Base-by-base conservation (phyloP, 202 grass and related monocot species). In the Elaeis oleifera region DNA sequence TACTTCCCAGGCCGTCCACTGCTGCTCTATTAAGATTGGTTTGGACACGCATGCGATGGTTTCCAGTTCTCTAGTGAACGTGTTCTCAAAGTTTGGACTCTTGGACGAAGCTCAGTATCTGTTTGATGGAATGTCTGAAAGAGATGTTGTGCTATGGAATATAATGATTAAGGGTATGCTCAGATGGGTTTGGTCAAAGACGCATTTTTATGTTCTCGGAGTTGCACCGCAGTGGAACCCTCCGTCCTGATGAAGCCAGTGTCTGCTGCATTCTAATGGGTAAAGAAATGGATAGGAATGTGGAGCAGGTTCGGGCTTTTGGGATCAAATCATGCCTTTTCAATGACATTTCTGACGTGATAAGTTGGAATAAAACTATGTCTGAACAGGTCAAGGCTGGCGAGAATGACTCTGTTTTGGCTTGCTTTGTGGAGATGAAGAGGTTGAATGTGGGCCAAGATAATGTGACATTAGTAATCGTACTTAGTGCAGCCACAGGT, bases 61-160 rank as follows among this genome's bases (percentile, higher is more conserved):
- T 23, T 73, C 70, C 13, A 73, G 70, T 54, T 59, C 70, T 54
- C 51, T 73, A 25, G 59, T 63, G 6, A 73, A 55, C 39, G 50
- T 73, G 13, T 73, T 63, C 18, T 63, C 70, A 3, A 73, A 63
- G 26, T 63, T 63, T 18, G 70, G 70, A 9, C 31, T 73, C 44
- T 63, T 73, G 23, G 25, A 54, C 17, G 50, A 73, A 6, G 70
- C 59, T 36, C 58, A 8, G 18, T 44, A 23, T 63, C 50, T 73
- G 17, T 73, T 73, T 31, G 49, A 73, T 63, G 27, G 20, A 55
- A 73, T 73, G 70, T 16, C 26, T 36, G 70, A 63, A 27, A 60
- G 59, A 21, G 70, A 73, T 48, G 59, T 73, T 8, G 70, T 73
- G 25, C 18, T 73, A 51, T 73, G 70, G 70, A 73, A 73, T 24